These are phyloP conservation scores for Tillandsia leiboldiana DNA, from an alignment of 176 grass and related monocot species.

Conservation along the genomic window DNA sequence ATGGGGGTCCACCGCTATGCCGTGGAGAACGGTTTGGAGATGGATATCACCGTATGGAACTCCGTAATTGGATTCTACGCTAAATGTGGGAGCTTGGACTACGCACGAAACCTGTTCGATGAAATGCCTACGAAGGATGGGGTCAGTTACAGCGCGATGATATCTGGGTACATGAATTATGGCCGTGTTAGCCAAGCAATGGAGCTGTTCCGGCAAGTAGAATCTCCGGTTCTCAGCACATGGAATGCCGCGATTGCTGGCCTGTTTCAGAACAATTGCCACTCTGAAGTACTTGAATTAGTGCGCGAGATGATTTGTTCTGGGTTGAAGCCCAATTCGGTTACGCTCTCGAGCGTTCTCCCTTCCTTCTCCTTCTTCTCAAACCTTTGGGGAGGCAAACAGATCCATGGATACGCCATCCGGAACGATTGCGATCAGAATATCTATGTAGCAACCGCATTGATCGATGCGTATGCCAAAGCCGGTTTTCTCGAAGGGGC, in stretches of 20 bases:
- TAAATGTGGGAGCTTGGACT: conserved; percentile 44
- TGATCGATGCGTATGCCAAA: conserved; percentile 51
- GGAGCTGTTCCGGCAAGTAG: conserved; percentile 35
- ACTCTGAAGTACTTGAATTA: conserved; percentile 31
- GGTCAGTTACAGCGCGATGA: conserved; percentile 56
- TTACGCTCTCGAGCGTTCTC: conserved; percentile 41
- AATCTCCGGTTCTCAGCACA: conserved; percentile 29
- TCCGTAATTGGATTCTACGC: conserved; percentile 51
- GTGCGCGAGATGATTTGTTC: conserved; percentile 38
- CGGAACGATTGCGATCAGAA: conserved; percentile 47
- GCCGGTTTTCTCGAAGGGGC: conserved; percentile 43
- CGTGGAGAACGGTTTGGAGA: conserved; percentile 26
- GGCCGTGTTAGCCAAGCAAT: conserved; percentile 37
- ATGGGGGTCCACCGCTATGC: conserved; percentile 35
- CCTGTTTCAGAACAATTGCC: conserved; percentile 41
- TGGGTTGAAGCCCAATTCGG: conserved; percentile 43
- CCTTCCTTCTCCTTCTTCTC: conserved; percentile 44
- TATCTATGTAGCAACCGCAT: conserved; percentile 31
- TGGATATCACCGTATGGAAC: conserved; percentile 37
- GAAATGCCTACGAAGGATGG: conserved; percentile 44
- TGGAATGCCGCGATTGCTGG: conserved; percentile 58
- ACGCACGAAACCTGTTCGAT: conserved; percentile 49
- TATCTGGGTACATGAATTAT: conserved; percentile 57
- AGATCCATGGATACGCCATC: conserved; percentile 47
- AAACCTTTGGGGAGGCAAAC: conserved; percentile 40